Base-by-base conservation (phyloP, 169 alveolate genomes). In the Plasmodium gallinaceum region DNA sequence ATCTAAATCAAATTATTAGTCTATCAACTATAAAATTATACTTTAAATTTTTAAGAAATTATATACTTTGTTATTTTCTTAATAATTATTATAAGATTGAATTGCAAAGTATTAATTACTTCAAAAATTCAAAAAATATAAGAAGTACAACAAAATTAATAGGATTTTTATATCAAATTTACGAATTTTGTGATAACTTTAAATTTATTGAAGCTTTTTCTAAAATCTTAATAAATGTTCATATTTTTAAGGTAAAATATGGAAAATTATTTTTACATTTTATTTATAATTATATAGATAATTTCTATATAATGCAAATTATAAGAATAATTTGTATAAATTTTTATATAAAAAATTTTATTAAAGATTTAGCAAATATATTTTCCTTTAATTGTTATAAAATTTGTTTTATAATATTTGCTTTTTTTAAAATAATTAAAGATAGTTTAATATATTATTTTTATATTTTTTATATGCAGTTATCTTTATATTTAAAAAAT, bases 241-340 rank as follows among this genome's bases (percentile, higher is more conserved):
- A 16, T 9, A 57, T 9, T 18, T 57, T 16, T 24, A 71, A 26
- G 18, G 68, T 20, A 22, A 48, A 16, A 24, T 54, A 60, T 66
- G 52, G 58, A 51, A 71, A 48, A 9, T 12, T 51, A 24, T 37
- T 52, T 51, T 8, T 42, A 24, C 46, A 20, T 16, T 51, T 20
- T 58, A 10, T 42, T 6, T 48, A 22, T 16, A 5, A 14, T 14
- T 10, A 8, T 39, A 5, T 24, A n/a, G n/a, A 18, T 71, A 42
- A 7, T 60, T 20, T n/a, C 24, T 42, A 37, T 18, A 57, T 4
- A 71, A 52, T 12, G 14, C n/a, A 8, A 71, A 71, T 71, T 42
- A 42, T 12, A 48, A 71, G 61, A 37, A 43, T 37, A 71, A 42
- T 71, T 24, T 26, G 83, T 42, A 71, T 71, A 22, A 52, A 54